Evolutionary conservation across 345 rosid genomes (phyloP), one percentile per base, ranked within the genome.

Genomic region (Mangifera indica): DNA sequence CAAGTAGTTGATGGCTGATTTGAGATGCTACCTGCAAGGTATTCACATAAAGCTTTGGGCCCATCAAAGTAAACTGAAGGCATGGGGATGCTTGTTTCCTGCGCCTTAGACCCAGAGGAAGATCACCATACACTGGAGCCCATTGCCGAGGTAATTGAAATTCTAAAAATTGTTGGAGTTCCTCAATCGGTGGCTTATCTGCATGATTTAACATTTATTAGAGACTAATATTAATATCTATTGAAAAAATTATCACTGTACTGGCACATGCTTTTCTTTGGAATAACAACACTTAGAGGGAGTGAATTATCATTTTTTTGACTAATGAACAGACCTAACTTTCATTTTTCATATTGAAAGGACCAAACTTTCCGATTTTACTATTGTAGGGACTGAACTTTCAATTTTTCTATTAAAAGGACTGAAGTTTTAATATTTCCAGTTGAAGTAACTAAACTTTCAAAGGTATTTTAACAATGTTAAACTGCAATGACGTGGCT

Each of bases 71-170:
- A 79, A 95, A 92, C 77, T 88, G 87, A 78, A 95, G 97, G 22
- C 89, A 84, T 0, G 99, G 97, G 51, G 93, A 79, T 52, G 84
- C 76, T 63, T 86, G 90, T 72, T 84, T 95, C 68, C 83, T 79
- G 76, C 82, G 84, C 81, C 84, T 86, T 54, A 85, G 93, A 55
- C 91, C 84, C 54, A 95, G 97, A 74, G 98, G 96, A 60, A 92
- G 92, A 73, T 95, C 97, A 34, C 94, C 81, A n/a, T 91, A 95
- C 22, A 89, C 84, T 0, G 99, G 99, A 72, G 98, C 98, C 99
- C 99, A 95, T 70, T 91, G 91, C 73, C 97, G 90, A 72, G 97
- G 97, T 71, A 95, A 82, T 74, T 95, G 99, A 81, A 95, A 95
- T 76, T 95, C 99, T 18, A 95, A 86, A 80, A 95, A 95, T 63